Base-by-base conservation (phyloP, 495 filamentous ascomycete species). In the Talaromyces wortmannii region DNA sequence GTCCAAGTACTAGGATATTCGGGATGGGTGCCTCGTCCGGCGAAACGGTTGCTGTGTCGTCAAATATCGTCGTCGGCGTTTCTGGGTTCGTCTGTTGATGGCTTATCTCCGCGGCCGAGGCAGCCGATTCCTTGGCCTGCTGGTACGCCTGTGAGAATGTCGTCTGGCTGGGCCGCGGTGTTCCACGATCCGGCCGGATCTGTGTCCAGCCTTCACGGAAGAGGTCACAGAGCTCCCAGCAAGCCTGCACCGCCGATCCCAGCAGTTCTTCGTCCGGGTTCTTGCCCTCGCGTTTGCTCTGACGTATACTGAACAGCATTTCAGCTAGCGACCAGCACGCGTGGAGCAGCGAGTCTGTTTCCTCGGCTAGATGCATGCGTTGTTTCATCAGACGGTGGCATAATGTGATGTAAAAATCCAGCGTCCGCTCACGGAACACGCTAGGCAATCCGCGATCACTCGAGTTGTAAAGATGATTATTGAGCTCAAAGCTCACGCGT, bases 381-480 rank as follows among this genome's bases (percentile, higher is more conserved):
- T 96, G 91, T 66, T 95, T 95, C 91, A 96, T 96, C 6, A 96
- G 76, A 31, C 91, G 82, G 67, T 96, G 91, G 55, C 91, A 96
- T 3, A 96, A 65, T 0, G 91, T 95, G 57, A 96, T 89, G 63
- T 95, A 96, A 61, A 96, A 96, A 59, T 96, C 91, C 52, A 96
- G 70, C 0, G 91, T 95, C 50, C 91, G 77, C 67, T 96, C 91
- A 45, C 88, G 82, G 67, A 96, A 96, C 0, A 89, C 87, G 63
- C 92, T 89, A 0, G 91, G 91, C 12, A 96, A 77, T 49, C 81
- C 85, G 46, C 89, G 81, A 66, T 95, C 91, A 61, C 94, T 89
- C 3, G 90, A 91, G 67, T 92, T 95, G 69, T 90, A 96, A 10
- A 96, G 74, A 67, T 96, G 91, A 64, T 96, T 96, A 65, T 95